Base-by-base conservation (phyloP, 176 grass and related monocot species). In the Rhynchospora pubera region DNA sequence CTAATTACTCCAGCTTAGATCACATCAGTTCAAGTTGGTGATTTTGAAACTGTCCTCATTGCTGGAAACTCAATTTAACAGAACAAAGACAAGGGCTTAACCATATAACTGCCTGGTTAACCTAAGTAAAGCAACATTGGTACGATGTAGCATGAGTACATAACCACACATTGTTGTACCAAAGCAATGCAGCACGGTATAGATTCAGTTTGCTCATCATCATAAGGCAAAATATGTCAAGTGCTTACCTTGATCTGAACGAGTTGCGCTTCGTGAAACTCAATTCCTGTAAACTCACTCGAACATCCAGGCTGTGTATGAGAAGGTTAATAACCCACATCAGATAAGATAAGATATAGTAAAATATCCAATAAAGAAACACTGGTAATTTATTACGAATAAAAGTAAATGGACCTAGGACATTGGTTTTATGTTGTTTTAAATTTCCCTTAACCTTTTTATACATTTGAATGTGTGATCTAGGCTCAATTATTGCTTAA, bases 181-280 rank as follows among this genome's bases (percentile, higher is more conserved):
- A 65, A 44, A 68, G 30, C 3, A 68, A 44, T n/a, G 2, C 68
- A 72, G 42, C n/a, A 44, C 2, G 15, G 5, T 10, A 22, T 3
- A 22, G n/a, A 72, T 12, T 48, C 68, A 48, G 7, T 72, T 72
- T 72, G 44, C 10, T 48, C n/a, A 48, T 12, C 68, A 1, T 23
- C n/a, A 47, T 72, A 47, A 48, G 10, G 1, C 12, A 48, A 10
- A 7, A 47, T 21, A 4, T 48, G 7, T 5, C 19, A 70, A 72
- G 65, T 26, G 62, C 3, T 51, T 90, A 95, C 96, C 96, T 99
- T 99, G 13, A 99, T 95, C 85, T 99, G 96, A 47, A 99, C 91
- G 83, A 99, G 91, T 83, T 99, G 96, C 63, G 89, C 92, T 93
- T 99, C 91, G 19, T 80, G 86, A 81, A 95, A 93, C 89, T 95